Conservation (phyloP, 2,329 filamentous ascomycete genomes). For the Setomelanomma holmii region DNA sequence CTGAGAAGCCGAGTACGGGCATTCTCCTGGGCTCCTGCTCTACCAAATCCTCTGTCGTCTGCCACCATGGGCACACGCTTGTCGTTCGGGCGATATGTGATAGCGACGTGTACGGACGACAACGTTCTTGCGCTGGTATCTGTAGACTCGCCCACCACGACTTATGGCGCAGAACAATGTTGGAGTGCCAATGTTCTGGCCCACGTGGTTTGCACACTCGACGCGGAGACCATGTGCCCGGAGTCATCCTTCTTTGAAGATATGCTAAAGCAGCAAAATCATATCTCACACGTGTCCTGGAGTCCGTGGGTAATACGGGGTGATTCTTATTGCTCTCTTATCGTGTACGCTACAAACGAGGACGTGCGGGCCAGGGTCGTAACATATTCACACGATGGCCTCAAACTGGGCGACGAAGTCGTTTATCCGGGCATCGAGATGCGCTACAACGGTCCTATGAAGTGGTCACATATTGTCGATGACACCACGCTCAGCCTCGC, state of each 20-base stretch:
- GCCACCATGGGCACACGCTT: conserved; percentile 33
- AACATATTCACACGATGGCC: conserved; percentile 15
- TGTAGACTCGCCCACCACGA: conserved; percentile 49
- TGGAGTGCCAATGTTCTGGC: conserved; percentile 41
- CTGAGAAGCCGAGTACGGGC: conserved; percentile 49
- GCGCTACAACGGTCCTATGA: conserved; percentile 35
- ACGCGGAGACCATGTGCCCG: conserved; percentile 15
- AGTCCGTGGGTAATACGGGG: conserved; percentile 45
- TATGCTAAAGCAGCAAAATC: conserved; percentile 38
- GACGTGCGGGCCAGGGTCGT: conserved; percentile 36
- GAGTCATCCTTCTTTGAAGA: conserved; percentile 39
- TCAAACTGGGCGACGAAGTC: conserved; percentile 32
- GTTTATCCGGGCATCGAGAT: conserved; percentile 29
- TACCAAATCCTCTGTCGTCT: conserved; percentile 15
- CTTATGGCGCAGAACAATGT: conserved; percentile 23
- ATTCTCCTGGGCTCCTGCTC: conserved; percentile 51
- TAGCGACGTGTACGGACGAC: conserved; percentile 52
- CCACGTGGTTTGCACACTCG: conserved; percentile 28
- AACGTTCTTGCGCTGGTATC: conserved; percentile 49
- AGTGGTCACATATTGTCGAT: conserved; percentile 32
- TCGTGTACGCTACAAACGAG: conserved; percentile 47
- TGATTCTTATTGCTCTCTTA: conserved; percentile 32
- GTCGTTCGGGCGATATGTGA: conserved; percentile 36
- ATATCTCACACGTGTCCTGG: conserved; percentile 48
- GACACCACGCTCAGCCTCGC: conserved; percentile 32